These are phyloP conservation scores for Pyracantha coccinea DNA, from an alignment of 331 rosid genomes.

Conservation along the genomic window DNA sequence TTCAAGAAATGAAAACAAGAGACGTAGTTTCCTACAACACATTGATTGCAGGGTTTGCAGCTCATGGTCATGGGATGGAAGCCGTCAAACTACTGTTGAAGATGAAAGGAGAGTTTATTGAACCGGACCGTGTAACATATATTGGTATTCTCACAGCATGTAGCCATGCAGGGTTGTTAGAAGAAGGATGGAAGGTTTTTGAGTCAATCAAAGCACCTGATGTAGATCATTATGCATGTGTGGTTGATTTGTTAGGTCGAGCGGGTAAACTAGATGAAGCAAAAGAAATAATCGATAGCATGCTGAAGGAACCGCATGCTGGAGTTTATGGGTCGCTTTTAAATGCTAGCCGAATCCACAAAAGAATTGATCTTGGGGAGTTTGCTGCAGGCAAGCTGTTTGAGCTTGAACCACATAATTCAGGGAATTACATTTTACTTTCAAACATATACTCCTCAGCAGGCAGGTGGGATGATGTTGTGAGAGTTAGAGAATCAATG, in stretches of 20 bases:
- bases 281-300: constrained; percentile 30
- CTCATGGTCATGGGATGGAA: constrained; percentile 54
- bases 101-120: constrained; percentile 41
- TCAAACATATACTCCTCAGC: constrained; percentile 56
- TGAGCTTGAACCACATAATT: constrained; percentile 51
- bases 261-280: constrained; percentile 60
- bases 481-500: constrained; percentile 44
- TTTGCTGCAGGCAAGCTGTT: constrained; percentile 47
- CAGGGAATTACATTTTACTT: constrained; percentile 52
- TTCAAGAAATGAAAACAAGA: constrained; percentile 37
- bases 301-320: constrained; percentile 58
- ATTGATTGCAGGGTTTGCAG: constrained; percentile 53
- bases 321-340: constrained; percentile 60
- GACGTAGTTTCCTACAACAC: constrained; percentile 57
- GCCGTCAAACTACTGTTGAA: constrained; percentile 32
- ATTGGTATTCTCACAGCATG: constrained; percentile 48
- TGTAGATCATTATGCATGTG: constrained; percentile 56
- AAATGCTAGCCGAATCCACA: constrained; percentile 53
- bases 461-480: constrained; percentile 63
- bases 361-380: constrained; percentile 44
- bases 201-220: constrained; percentile 44
- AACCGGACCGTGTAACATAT: constrained; percentile 54
- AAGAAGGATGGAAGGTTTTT: constrained; percentile 46
- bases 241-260: constrained; percentile 61
- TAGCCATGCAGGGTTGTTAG: constrained; percentile 58